These are phyloP conservation scores for Metrosideros polymorpha DNA, from an alignment of 441 rosid genomes.

Conservation along the genomic window DNA sequence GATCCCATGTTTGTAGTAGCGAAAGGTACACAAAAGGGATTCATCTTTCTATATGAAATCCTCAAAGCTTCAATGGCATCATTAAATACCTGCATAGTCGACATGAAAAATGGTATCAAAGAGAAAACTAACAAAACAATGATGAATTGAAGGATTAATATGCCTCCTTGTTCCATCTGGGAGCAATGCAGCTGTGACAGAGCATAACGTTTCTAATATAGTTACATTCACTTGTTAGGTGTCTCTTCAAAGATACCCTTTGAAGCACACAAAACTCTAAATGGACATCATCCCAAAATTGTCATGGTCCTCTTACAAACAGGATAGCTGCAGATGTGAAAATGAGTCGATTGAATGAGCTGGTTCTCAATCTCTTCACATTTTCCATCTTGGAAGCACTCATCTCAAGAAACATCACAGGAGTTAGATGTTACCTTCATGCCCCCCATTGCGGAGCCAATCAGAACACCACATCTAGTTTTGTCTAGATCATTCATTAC, in stretches of 20 bases:
- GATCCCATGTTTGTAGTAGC: constrained; percentile 99
- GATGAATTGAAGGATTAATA: background rate
- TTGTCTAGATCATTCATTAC: constrained; percentile 68
- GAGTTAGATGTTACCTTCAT: constrained; percentile 44
- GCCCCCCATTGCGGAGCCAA: constrained; percentile 89
- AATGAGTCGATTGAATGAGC: background rate
- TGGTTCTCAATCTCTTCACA: background rate
- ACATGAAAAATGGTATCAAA: background rate
- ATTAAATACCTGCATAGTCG: constrained; percentile 56
- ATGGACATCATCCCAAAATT: background rate
- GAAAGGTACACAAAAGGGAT: constrained; percentile 91
- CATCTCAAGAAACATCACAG: background rate
- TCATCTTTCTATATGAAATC: constrained; percentile 85
- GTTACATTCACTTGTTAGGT: background rate
- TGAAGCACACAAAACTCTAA: background rate
- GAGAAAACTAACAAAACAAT: background rate
- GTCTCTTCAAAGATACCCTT: background rate
- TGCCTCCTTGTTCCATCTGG: background rate
- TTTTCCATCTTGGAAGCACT: background rate
- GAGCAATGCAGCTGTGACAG: background rate
- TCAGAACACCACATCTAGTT: constrained; percentile 66
- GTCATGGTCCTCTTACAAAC: background rate
- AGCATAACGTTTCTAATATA: background rate
- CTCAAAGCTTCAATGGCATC: constrained; percentile 91
- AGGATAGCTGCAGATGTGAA: background rate